Evolutionary conservation across 495 filamentous ascomycete species (phyloP), one percentile per base, ranked within the genome.

Genomic region (Daldinia bambusicola): DNA sequence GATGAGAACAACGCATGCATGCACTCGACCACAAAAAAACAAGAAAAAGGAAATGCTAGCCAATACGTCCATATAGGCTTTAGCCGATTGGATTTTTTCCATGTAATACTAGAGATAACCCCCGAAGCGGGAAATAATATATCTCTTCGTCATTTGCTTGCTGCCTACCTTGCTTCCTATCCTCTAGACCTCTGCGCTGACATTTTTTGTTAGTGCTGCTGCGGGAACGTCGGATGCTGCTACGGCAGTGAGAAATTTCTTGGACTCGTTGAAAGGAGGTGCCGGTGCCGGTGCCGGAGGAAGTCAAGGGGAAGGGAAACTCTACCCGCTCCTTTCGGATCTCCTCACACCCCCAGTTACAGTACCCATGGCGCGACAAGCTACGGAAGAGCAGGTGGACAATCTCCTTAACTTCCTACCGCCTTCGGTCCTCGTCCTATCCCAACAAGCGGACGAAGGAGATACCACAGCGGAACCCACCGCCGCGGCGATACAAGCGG

Each of bases 321-420:
- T 88, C 6, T 97, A 90, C 76, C 94, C 94, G 32, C 92, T 94
- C 34, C 89, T 99, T 36, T 89, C 90, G 69, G 95, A 99, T 72
- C 89, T 99, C 13, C 88, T 99, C 43, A 84, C 91, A 32, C 82
- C 93, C 1, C 82, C 89, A 30, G 88, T 86, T 45, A 97, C 95
- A 0, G 82, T 97, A 9, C 89, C 92, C 10, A 87, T 91, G 74
- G 83, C 97, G 45, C 89, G 91, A n/a, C 79, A 84, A 26, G 88
- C 91, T 43, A 81, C 88, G 31, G 82, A 84, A 38, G 76, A 85
- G 51, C 85, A 89, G 50, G 83, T 97, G 53, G 89, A 97, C 79
- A 84, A 87, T 57, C 85, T 98, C 7, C 84, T 97, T 67, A 85
- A 79, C 75, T 91, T 91, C 75, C 84, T 99, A 10, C 96, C 95